Conservation (phyloP, 73 alveolate genomes). For the Symbiodinium pilosum region DNA sequence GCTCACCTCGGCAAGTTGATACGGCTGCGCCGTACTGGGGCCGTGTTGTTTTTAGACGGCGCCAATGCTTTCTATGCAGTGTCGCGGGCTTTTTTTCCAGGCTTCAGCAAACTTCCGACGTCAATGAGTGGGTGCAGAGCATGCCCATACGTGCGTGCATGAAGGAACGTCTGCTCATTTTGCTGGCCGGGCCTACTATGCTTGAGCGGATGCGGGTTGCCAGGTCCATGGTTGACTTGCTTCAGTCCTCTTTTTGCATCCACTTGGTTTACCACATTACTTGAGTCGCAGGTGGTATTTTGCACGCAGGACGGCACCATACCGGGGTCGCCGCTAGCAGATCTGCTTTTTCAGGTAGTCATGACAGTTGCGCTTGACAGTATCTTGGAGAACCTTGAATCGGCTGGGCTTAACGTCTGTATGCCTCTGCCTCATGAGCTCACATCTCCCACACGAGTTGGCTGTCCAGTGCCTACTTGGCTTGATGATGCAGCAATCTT, state of each 20-base stretch:
- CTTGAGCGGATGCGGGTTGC: neutral
- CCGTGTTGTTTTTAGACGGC: neutral
- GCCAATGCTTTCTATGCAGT: neutral
- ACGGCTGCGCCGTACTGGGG: neutral
- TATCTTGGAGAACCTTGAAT: no score
- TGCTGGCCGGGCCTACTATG: no score
- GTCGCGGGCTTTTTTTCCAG: neutral
- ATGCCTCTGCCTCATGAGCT: no score
- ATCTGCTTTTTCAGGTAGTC: neutral
- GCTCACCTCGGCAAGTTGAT: neutral
- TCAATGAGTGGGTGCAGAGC: neutral
- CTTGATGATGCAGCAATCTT: neutral
- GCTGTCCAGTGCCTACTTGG: neutral
- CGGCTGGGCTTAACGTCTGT: no score
- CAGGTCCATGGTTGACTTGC: neutral
- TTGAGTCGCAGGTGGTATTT: neutral
- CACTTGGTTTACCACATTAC: neutral
- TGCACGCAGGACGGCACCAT: neutral
- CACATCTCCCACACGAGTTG: no score
- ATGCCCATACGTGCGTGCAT: neutral
- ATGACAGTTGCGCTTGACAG: neutral
- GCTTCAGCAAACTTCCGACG: neutral
- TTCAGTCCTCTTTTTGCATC: neutral
- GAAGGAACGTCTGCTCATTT: neutral
- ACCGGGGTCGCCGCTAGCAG: neutral